Conservation (phyloP, 208 protist genomes). For the Acanthamoeba triangularis region DNA sequence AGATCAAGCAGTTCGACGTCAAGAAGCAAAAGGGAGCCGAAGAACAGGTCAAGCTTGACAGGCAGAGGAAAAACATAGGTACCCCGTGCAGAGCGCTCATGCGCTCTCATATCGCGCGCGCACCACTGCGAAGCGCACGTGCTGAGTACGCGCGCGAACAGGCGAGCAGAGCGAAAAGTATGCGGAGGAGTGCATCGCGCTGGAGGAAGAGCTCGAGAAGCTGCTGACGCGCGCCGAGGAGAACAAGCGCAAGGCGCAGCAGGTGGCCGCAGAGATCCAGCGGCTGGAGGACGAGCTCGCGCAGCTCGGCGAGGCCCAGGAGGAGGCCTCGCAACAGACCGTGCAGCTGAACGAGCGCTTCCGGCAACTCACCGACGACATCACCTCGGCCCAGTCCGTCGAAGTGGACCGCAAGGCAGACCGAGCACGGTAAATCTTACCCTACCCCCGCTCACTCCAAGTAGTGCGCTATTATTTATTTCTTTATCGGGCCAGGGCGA, state of each 20-base stretch:
- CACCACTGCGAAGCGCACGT: not conserved
- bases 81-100: not conserved
- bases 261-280: constrained; percentile 50
- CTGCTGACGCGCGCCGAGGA: constrained; percentile 76
- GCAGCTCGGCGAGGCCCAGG: constrained; percentile 42
- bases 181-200: not conserved
- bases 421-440: not conserved
- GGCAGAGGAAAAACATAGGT: not conserved
- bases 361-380: constrained; percentile 53
- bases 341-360: constrained; percentile 35
- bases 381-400: constrained; percentile 21
- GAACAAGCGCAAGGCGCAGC: constrained; percentile 23
- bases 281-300: not conserved
- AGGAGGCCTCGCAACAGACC: constrained; percentile 24
- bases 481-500: too few relatives aligned
- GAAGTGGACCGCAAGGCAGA: constrained; percentile 33
- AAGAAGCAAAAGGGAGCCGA: constrained; percentile 16
- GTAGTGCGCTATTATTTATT: not conserved
- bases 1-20: not conserved
- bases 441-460: too few relatives aligned
- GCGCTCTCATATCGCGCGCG: not conserved
- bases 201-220: constrained; percentile 76
- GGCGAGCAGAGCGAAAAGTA: constrained; percentile 8
- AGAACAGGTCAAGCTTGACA: not conserved
- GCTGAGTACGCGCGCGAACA: not conserved